Percentiles rank a stretch among this genome's conserved stretches.
Evolutionary conservation across 257 asterid species (phyloP).

Genomic region (Jaltomata sinuosa): DNA sequence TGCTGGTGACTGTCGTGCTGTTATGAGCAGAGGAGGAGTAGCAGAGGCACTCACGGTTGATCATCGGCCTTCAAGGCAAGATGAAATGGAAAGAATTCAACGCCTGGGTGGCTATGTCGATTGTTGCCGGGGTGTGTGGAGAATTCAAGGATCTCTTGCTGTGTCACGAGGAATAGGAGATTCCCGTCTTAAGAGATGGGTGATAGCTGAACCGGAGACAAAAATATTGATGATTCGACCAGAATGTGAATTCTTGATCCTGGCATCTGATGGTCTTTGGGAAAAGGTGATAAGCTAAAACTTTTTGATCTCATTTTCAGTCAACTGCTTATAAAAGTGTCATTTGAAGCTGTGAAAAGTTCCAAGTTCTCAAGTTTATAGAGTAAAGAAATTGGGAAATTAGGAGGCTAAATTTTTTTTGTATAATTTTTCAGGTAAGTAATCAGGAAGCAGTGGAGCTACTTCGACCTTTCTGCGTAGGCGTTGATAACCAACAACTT

Average conservation of each 20-base stretch:
- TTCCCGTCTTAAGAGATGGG: slow-evolving; percentile 66
- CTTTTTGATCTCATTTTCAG: background rate
- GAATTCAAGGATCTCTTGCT: slow-evolving; percentile 82
- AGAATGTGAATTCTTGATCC: slow-evolving; percentile 63
- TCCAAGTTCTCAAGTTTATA: background rate
- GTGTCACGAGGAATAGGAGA: slow-evolving; percentile 81
- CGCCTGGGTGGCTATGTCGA: slow-evolving; percentile 75
- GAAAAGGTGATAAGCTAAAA: slow-evolving; percentile 35
- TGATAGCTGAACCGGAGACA: slow-evolving; percentile 64
- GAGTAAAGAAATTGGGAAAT: background rate
- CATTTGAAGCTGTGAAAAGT: background rate
- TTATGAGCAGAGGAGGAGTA: slow-evolving; percentile 66
- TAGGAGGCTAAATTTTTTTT: background rate
- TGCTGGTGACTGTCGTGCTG: slow-evolving; percentile 80
- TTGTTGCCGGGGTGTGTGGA: slow-evolving; percentile 72
- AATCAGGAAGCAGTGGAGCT: slow-evolving; percentile 79
- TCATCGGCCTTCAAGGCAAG: slow-evolving; percentile 59
- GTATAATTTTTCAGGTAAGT: slow-evolving; percentile 39
- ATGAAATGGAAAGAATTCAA: slow-evolving; percentile 61
- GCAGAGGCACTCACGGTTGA: slow-evolving; percentile 70
- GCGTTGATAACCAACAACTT: slow-evolving; percentile 24
- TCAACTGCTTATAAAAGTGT: background rate
- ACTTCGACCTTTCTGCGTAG: slow-evolving; percentile 32
- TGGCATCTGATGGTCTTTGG: slow-evolving; percentile 93
- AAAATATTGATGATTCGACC: slow-evolving; percentile 31